Evolutionary conservation across 495 filamentous ascomycete genomes (phyloP).

Genomic region (Paragyromitra xinjiangensis): DNA sequence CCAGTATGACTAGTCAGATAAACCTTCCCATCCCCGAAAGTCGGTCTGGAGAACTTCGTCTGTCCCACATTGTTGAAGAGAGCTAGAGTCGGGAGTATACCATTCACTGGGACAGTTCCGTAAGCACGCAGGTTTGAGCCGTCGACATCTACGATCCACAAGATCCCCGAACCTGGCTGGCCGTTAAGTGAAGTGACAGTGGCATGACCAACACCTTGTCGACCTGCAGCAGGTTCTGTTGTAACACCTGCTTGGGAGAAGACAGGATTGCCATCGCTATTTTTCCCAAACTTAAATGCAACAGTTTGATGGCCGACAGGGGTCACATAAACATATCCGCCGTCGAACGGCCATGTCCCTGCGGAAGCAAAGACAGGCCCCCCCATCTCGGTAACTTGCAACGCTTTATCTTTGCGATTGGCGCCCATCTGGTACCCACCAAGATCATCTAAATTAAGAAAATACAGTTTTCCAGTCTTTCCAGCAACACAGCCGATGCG

Average conservation of each 20-base stretch:
- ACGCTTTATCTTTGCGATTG: constrained; percentile 58
- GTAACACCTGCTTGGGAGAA: constrained; percentile 60
- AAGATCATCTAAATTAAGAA: constrained; percentile 57
- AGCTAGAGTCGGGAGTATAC: constrained; percentile 58
- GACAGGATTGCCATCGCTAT: constrained; percentile 55
- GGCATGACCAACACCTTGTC: constrained; percentile 60
- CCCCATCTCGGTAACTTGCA: constrained; percentile 57
- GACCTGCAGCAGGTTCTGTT: constrained; percentile 55
- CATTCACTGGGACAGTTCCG: constrained; percentile 60
- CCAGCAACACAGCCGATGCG: constrained; percentile 57
- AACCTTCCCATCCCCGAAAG: constrained; percentile 59
- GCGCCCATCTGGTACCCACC: constrained; percentile 59
- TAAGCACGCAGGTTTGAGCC: constrained; percentile 61
- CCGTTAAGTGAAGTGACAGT: constrained; percentile 60
- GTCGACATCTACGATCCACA: constrained; percentile 61
- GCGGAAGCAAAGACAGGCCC: constrained; percentile 60
- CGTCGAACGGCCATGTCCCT: constrained; percentile 61
- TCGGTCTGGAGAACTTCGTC: constrained; percentile 60
- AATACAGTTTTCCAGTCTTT: constrained; percentile 57
- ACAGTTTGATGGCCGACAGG: constrained; percentile 59
- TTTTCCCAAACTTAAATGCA: constrained; percentile 59
- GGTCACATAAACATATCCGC: constrained; percentile 62
- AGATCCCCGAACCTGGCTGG: constrained; percentile 59
- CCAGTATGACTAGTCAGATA: constrained; percentile 58
- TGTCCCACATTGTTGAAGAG: constrained; percentile 59